Evolutionary conservation across 2,329 filamentous ascomycete species (phyloP), one percentile per base, ranked within the genome.

Genomic region (Xylariaceae sp.): DNA sequence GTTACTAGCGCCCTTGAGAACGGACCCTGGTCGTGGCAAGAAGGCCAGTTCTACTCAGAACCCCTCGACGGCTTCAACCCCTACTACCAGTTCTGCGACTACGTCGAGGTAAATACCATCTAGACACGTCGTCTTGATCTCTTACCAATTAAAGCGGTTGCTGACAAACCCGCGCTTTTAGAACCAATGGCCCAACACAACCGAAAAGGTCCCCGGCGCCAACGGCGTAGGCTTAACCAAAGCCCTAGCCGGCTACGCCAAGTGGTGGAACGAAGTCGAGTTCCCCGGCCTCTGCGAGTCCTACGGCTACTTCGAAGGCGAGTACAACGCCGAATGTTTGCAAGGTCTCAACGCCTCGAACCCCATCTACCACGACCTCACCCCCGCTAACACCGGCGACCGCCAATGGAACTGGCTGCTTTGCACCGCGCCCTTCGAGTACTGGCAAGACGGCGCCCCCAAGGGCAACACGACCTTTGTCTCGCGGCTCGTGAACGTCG

Each of bases 1-100:
- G 11, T 19, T 32, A 41, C 20, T 19, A 53, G 50, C 41, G 74
- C 72, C 1, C 64, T 82, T 22, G 67, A 75, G 55, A 73, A 74
- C 38, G 80, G 77, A 1, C 79, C 79, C 0, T 81, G 73, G 69
- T 58, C 71, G 6, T 83, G 79, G 77, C 80, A 83, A 58, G 63
- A 60, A 4, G 75, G 77, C 45, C 67, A 68, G 53, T 75, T 78
- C 55, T 70, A 69, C 54, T 66, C 64, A 4, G 63, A 66, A 16
- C 72, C 43, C 68, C 69, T 61, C 61, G 65, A 53, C 52, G 67
- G 48, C 64, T 70, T 55, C 60, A 64, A 40, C 62, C 71, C 72
- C 53, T 76, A 78, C 59, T 77, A 50, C 58, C 55, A 69, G 47
- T 77, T 74, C 59, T 76, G 73, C 53, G 72, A 76, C 61, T 71